Conservation (phyloP, 805 yeast species). For the Vanderwaltozyma tropicalis region DNA sequence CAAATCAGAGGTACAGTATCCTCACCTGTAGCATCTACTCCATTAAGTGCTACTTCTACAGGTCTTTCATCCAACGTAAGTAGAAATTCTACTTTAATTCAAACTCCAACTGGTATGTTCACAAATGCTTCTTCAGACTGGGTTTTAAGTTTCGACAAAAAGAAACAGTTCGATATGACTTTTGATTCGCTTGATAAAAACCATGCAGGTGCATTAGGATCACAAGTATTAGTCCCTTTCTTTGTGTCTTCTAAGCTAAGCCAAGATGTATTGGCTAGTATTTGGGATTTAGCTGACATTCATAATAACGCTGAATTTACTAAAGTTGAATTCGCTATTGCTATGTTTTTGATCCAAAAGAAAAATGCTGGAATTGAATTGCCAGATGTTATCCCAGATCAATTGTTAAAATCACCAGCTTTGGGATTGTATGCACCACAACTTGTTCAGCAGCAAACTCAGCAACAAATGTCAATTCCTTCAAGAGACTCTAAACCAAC, state of each 20-base stretch:
- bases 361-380: conserved; percentile 65
- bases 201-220: conserved; percentile 51
- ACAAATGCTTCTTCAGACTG: conserved; percentile 42
- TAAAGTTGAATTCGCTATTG: conserved; percentile 78
- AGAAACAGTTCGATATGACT: conserved; percentile 66
- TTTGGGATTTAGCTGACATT: conserved; percentile 93
- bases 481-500: conserved; percentile 32
- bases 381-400: conserved; percentile 69
- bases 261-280: conserved; percentile 74
- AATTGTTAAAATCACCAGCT: conserved; percentile 36
- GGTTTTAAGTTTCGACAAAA: conserved; percentile 58
- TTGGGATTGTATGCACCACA: conserved; percentile 16
- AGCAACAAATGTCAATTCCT: conserved; percentile 26
- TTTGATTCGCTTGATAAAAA: conserved; percentile 69
- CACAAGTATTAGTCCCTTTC: conserved; percentile 79
- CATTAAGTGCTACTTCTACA: conserved; percentile 20
- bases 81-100: conserved; percentile 29
- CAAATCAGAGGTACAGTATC: conserved; percentile 7
- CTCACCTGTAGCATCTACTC: conserved; percentile 8
- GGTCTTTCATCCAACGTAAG: conserved; percentile 22
- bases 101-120: conserved; percentile 26
- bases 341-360: conserved; percentile 86
- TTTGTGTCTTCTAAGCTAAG: conserved; percentile 78
- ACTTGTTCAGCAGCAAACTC: conserved; percentile 5
- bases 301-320: conserved; percentile 77